phyloP scores from a whole-genome alignment of 2,329 filamentous ascomycete genomes.

The Tolypocladium album region DNA sequence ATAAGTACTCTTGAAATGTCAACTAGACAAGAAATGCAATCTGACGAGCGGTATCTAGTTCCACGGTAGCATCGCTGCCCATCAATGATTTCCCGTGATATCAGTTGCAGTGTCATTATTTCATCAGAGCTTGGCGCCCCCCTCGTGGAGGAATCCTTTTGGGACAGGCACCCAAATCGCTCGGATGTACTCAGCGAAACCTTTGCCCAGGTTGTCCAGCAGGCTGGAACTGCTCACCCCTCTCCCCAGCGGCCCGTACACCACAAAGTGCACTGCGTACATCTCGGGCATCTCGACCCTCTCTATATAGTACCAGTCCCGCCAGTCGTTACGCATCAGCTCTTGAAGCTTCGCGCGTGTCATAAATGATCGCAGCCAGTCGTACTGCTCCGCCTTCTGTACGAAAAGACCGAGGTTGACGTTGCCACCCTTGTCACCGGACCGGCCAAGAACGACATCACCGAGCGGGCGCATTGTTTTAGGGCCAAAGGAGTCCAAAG shows the following conservation, averaged over 20 bases:
- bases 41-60: no score
- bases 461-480: constrained; percentile 14
- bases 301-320: constrained; percentile 24
- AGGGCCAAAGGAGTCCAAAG: constrained; percentile 8
- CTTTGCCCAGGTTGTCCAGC: constrained; percentile 40
- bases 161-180: constrained; percentile 12
- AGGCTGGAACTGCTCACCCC: constrained; percentile 35
- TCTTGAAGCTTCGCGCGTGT: constrained; percentile 24
- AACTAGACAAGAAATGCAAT: not conserved
- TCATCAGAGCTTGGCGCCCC: not conserved
- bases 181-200: constrained; percentile 37
- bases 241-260: constrained; percentile 32
- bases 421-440: constrained; percentile 31
- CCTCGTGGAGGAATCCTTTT: constrained; percentile 6
- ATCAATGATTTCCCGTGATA: not conserved
- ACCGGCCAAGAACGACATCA: constrained; percentile 17
- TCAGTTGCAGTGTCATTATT: not conserved
- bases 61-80: no score
- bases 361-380: constrained; percentile 32
- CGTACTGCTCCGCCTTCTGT: constrained; percentile 28
- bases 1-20: constrained; percentile 15
- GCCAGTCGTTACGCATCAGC: constrained; percentile 23
- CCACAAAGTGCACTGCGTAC: constrained; percentile 37
- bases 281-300: constrained; percentile 35
- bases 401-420: constrained; percentile 35